Evolutionary conservation across 352 stramenopile genomes (phyloP), one percentile per base, ranked within the genome.

Genomic region (Globisporangium acanthophoron): DNA sequence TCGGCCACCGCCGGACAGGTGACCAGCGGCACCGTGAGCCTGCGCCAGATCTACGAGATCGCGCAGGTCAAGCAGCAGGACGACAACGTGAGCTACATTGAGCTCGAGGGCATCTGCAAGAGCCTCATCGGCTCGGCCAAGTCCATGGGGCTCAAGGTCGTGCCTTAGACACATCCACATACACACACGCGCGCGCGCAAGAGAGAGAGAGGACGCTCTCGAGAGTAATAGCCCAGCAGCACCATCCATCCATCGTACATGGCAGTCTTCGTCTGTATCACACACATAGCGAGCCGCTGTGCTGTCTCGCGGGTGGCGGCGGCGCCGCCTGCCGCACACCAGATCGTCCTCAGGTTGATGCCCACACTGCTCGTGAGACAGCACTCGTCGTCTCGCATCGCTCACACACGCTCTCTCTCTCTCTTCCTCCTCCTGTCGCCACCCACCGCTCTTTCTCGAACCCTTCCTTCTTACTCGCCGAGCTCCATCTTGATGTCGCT

Each of bases 1-100:
- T 90, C 82, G 27, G 62, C 76, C 9, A 87, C 78, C 21, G 62
- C 88, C 24, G 88, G 88, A 24, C 86, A 96, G 70, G 52, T 80
- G 43, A 76, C 85, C 16, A 73, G 85, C 52, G 94, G 88, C 49
- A 88, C 81, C 40, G 94, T 99, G 37, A 86, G 87, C 52, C 71
- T 98, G 24, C 96, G 98, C 70, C 88, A 97, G 58, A 93, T 99
- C 52, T 99, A 99, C 76, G 93, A 99, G 75, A 99, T 99, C 74
- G 97, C 96, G 39, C 95, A 97, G 73, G 81, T 99, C 52, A 99
- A 99, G 80, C 87, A 98, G 66, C 76, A 89, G 64, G 96, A 99
- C 74, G 78, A 97, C 20, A 84, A 97, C 70, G 78, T 97, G 52
- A 87, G 91, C 71, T 94, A 97, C 75, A 92, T 97, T 54, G 85